Conservation (phyloP, 306 rosid species). For the Quercus gilva region DNA sequence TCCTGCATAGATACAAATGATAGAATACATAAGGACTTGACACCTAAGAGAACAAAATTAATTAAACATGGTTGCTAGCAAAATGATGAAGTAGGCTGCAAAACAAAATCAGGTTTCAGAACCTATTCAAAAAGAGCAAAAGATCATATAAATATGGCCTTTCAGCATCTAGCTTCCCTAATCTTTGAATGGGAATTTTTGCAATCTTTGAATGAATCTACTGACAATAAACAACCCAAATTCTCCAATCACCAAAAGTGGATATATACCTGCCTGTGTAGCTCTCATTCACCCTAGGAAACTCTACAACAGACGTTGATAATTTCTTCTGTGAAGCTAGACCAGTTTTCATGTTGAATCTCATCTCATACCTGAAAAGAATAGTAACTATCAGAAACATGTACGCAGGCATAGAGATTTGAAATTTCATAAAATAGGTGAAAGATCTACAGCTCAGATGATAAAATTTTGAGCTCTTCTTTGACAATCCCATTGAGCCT, state of each 20-base stretch:
- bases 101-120: neutral
- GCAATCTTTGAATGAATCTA: neutral
- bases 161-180: neutral
- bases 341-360: slow-evolving; percentile 80
- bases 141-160: neutral
- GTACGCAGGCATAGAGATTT: neutral
- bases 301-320: slow-evolving; percentile 74
- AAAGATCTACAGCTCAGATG: slow-evolving; percentile 70
- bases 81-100: neutral
- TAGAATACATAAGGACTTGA: neutral
- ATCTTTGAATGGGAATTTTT: neutral
- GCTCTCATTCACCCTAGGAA: slow-evolving; percentile 90
- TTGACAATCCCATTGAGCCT: slow-evolving; percentile 57
- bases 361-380: slow-evolving; percentile 79
- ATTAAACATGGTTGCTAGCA: neutral
- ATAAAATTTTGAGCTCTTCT: slow-evolving; percentile 67
- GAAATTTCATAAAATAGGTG: slow-evolving; percentile 6
- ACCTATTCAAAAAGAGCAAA: neutral
- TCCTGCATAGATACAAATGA: slow-evolving; percentile 42
- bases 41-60: neutral
- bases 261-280: slow-evolving; percentile 77
- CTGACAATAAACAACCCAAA: neutral
- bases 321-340: slow-evolving; percentile 73
- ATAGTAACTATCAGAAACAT: slow-evolving; percentile 16
- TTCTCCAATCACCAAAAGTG: neutral